Conservation (phyloP, 139 green algal species). For the Deuterostichococcus epilithicus region DNA sequence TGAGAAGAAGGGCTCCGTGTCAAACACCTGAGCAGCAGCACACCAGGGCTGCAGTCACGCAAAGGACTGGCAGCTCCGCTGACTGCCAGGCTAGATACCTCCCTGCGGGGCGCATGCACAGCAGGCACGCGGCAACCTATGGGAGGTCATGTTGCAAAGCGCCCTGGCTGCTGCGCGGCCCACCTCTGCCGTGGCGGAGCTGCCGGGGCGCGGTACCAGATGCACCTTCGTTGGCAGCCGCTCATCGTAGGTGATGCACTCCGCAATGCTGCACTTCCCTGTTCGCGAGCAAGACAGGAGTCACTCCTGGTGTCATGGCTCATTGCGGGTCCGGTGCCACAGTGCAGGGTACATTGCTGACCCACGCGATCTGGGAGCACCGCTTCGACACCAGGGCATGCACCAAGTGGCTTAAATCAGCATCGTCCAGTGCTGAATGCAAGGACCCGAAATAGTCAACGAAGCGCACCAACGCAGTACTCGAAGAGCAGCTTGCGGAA, state of each 20-base stretch:
- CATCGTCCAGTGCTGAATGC: neutral
- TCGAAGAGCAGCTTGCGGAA: conserved; percentile 32
- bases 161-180: neutral
- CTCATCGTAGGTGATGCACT: conserved; percentile 37
- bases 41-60: conserved; percentile 12
- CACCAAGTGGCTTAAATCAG: neutral
- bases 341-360: too few species aligned
- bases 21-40: neutral
- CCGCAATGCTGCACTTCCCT: conserved; percentile 34
- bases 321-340: too few species aligned
- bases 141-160: too few species aligned
- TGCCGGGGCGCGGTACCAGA: conserved; percentile 32
- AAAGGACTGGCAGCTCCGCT: neutral
- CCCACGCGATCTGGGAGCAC: too few species aligned
- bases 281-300: neutral
- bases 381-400: too few species aligned
- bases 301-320: too few species aligned
- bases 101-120: too few species aligned
- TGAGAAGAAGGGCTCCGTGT: conserved; percentile 12
- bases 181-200: neutral
- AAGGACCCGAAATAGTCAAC: too few species aligned
- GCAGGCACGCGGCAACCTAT: too few species aligned
- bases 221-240: conserved; percentile 31
- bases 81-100: too few species aligned
- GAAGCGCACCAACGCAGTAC: conserved; percentile 34